Conservation (phyloP, 805 yeast genomes). For the Metschnikowia drakensbergensis region DNA sequence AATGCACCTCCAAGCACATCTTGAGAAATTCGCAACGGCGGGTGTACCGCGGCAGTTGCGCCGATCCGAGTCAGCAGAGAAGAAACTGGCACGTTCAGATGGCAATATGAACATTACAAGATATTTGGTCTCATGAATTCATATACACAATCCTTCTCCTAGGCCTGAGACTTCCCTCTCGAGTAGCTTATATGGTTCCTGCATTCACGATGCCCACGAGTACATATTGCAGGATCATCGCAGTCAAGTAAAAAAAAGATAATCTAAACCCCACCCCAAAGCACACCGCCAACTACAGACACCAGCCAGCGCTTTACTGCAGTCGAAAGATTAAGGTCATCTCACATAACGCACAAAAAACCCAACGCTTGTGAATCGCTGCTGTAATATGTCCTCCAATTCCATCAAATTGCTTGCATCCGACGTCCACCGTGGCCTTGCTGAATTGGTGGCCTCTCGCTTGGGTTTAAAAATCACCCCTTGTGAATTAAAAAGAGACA, state of each 20-base stretch:
- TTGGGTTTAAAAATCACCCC: slow-evolving; percentile 60
- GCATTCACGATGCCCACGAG: slow-evolving; percentile 2
- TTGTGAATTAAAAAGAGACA: slow-evolving; percentile 59
- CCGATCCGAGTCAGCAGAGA: neutral
- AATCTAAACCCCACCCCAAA: slow-evolving; percentile 1
- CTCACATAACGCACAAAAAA: neutral
- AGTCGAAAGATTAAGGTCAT: neutral
- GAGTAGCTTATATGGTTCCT: neutral
- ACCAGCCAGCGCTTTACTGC: neutral
- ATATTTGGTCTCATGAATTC: neutral
- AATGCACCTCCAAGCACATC: neutral
- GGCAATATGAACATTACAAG: too few species aligned
- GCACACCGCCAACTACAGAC: neutral
- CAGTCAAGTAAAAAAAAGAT: slow-evolving; percentile 4
- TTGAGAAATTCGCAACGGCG: neutral
- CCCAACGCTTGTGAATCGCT: neutral
- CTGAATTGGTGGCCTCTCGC: slow-evolving; percentile 62
- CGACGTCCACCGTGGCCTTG: slow-evolving; percentile 64
- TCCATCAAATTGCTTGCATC: slow-evolving; percentile 66
- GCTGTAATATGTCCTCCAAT: slow-evolving; percentile 59
- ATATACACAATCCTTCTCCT: neutral
- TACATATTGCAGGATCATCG: slow-evolving; percentile 5
- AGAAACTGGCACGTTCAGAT: too few species aligned
- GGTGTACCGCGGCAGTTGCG: neutral
- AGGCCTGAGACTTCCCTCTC: neutral